Conservation (phyloP, 73 alveolate genomes). For the Durusdinium trenchii region DNA sequence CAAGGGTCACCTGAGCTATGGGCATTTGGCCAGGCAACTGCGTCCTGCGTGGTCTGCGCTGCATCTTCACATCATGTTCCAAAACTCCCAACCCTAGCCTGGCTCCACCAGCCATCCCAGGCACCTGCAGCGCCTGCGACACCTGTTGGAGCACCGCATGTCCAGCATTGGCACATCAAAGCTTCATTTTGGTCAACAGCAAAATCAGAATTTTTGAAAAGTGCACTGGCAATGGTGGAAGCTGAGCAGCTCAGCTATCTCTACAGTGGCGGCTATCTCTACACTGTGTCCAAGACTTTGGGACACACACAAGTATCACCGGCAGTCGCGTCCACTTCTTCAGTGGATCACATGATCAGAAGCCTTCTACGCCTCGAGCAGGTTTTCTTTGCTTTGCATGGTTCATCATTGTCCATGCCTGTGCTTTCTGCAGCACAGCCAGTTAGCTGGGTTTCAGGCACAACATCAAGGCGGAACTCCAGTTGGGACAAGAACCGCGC, state of each 20-base stretch:
- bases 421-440: neutral
- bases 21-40: slow-evolving; percentile 46
- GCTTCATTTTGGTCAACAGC: too few relatives aligned
- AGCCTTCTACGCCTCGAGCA: neutral
- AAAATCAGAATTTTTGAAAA: too few relatives aligned
- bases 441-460: neutral
- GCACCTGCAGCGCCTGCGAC: too few relatives aligned
- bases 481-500: slow-evolving; percentile 73
- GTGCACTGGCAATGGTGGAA: too few relatives aligned
- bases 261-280: too few relatives aligned
- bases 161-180: too few relatives aligned
- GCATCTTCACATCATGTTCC: neutral
- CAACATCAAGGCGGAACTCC: slow-evolving; percentile 77
- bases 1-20: neutral
- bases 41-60: neutral
- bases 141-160: too few relatives aligned
- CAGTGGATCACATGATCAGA: neutral
- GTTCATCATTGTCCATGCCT: neutral
- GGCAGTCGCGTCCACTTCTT: neutral
- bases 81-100: neutral
- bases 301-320: too few relatives aligned
- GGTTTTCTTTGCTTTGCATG: neutral
- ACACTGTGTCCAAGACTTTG: too few relatives aligned
- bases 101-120: slow-evolving; percentile 52
- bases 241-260: too few relatives aligned